Base-by-base conservation (phyloP, 495 filamentous ascomycete genomes). In the Hypoxylon trugodes region DNA sequence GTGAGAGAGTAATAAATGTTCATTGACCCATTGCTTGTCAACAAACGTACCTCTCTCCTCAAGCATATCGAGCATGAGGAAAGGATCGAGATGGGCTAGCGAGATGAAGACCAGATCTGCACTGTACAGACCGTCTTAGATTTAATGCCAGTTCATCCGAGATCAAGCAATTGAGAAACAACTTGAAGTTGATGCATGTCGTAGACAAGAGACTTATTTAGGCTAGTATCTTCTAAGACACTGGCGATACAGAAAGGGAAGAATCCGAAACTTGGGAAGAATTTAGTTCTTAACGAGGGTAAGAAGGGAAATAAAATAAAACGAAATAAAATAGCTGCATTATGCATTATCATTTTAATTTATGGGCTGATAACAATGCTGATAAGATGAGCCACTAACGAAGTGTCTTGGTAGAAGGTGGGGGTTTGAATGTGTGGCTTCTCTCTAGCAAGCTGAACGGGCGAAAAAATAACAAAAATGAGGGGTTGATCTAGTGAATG, bases 21-120 rank as follows among this genome's bases (percentile, higher is more conserved):
- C 3, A 18, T 4, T 48, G 36, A 16, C 21, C 3, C 4, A 12
- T 15, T 10, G 33, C 19, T 19, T 50, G 38, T 38, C n/a, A 37
- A 24, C 42, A 48, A 30, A 40, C 26, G 49, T 42, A 57, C 63
- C 37, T 61, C 50, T 57, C 63, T 66, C 40, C 56, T 56, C 52
- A 22, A 22, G 48, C 32, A 47, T 21, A 58, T 49, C n/a, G 36
- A 13, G 37, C 42, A 45, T 40, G 36, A 40, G 35, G 46, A 9
- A 48, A 43, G 54, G 26, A n/a, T n/a, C 37, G 49, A 38, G 48
- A 51, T 26, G 54, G 38, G 45, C 47, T 9, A 6, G 7, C 12
- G 12, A 46, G 9, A 13, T 12, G 13, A n/a, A 25, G 13, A 45
- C 37, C 4, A 18, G 51, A 54, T 58, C 28, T 65, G 53, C 47